These are phyloP conservation scores for Blastobotrys buckinghamii DNA, from an alignment of 1,139 yeast species.

Conservation along the genomic window DNA sequence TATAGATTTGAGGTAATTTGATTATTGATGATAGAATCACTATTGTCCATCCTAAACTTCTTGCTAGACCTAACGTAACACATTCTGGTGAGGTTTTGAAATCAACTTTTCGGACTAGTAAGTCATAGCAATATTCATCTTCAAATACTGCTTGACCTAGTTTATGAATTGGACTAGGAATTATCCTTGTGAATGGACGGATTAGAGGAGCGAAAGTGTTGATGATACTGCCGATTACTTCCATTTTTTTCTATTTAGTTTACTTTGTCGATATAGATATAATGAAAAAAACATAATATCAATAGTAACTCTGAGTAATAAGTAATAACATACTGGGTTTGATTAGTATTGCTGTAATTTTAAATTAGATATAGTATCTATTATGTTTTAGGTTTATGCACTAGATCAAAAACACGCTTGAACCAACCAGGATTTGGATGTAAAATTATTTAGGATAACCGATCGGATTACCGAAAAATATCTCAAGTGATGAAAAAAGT, in stretches of 20 bases:
- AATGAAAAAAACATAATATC: too few relatives aligned
- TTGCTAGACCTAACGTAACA: conserved; percentile 28
- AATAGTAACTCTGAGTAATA: too few relatives aligned
- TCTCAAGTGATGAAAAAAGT: too few relatives aligned
- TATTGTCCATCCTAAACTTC: conserved; percentile 34
- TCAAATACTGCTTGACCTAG: conserved; percentile 21
- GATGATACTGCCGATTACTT: conserved; percentile 20
- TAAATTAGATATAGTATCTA: too few relatives aligned
- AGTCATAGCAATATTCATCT: conserved; percentile 20
- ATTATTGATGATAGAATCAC: conserved; percentile 34
- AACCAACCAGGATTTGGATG: too few relatives aligned
- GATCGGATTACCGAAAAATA: too few relatives aligned
- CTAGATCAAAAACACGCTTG: too few relatives aligned
- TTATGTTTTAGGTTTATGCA: too few relatives aligned
- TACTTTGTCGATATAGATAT: too few relatives aligned
- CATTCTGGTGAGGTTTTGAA: conserved; percentile 28
- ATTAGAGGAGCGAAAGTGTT: conserved; percentile 21
- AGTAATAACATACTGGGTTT: too few relatives aligned
- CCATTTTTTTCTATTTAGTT: conserved; percentile 15
- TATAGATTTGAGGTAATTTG: conserved; percentile 37
- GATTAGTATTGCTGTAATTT: too few relatives aligned
- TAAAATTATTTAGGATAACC: too few relatives aligned
- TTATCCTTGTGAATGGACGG: conserved; percentile 21
- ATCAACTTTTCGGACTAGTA: conserved; percentile 24
- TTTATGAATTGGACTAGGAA: conserved; percentile 23